These are phyloP conservation scores for Eucalyptus cladocalyx DNA, from an alignment of 345 rosid species.

Conservation along the genomic window DNA sequence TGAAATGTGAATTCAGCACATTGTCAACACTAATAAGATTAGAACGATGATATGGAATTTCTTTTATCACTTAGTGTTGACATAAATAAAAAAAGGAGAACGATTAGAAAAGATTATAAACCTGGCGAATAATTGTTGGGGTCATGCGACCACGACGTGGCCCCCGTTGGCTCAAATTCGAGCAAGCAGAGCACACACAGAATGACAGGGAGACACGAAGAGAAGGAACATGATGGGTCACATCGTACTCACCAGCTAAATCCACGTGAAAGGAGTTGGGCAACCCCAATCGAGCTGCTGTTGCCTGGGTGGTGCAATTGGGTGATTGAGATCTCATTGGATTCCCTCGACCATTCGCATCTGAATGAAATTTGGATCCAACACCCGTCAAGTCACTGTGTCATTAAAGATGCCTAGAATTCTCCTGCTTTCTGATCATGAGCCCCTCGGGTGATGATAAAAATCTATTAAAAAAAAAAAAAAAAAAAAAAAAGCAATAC, in stretches of 20 bases:
- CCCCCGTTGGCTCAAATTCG: neutral
- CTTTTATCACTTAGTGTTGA: neutral
- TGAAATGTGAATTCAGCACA: neutral
- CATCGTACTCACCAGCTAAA: neutral
- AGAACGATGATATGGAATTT: accelerated
- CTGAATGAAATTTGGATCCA: neutral
- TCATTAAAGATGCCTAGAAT: neutral
- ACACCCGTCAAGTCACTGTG: neutral
- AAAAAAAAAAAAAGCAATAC: neutral
- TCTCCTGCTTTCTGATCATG: neutral
- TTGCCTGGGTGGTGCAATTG: neutral
- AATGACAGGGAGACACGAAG: neutral
- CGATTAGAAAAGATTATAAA: neutral
- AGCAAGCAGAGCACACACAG: neutral
- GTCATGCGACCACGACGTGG: neutral
- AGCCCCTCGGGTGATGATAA: neutral
- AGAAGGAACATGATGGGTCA: neutral
- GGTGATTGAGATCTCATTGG: neutral
- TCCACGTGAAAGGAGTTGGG: neutral
- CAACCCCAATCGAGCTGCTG: neutral
- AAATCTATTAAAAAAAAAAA: no score
- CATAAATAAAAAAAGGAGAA: neutral
- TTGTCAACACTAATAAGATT: neutral
- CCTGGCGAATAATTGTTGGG: neutral
- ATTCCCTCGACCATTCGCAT: neutral